Evolutionary conservation across 192 early-diverging fungal genomes (phyloP).

Genomic region (Umbelopsis vinacea): DNA sequence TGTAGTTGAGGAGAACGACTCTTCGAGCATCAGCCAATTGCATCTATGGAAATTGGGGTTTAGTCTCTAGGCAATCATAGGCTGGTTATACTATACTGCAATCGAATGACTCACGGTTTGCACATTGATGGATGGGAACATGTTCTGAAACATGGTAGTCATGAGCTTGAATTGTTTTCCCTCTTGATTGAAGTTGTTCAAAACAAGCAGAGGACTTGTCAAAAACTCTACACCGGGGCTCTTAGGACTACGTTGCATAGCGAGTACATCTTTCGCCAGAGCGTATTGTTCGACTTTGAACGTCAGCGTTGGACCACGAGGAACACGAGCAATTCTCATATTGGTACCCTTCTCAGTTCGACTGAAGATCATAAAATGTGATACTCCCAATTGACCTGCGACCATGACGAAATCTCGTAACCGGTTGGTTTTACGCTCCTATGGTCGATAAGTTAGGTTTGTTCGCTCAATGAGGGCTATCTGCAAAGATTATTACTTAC

Average conservation of each 20-base stretch:
- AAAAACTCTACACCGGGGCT: slow-evolving; percentile 79
- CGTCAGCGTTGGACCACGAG: slow-evolving; percentile 91
- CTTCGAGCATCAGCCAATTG: slow-evolving; percentile 86
- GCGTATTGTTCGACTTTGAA: slow-evolving; percentile 86
- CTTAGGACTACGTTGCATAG: slow-evolving; percentile 78
- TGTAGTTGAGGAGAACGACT: slow-evolving; percentile 91
- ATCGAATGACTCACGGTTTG: slow-evolving; percentile 64
- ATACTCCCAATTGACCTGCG: slow-evolving; percentile 82
- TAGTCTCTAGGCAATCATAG: background rate
- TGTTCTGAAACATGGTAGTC: slow-evolving; percentile 93
- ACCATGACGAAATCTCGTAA: slow-evolving; percentile 92
- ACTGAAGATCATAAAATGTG: slow-evolving; percentile 90
- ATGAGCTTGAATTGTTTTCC: slow-evolving; percentile 87
- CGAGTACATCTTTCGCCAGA: slow-evolving; percentile 80
- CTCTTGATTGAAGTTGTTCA: slow-evolving; percentile 79
- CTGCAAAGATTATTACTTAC: slow-evolving; percentile 47
- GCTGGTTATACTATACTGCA: background rate
- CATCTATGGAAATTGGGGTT: slow-evolving; percentile 60
- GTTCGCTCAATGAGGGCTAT: background rate
- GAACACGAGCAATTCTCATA: slow-evolving; percentile 83
- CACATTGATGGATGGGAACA: slow-evolving; percentile 96
- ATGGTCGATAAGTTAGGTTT: background rate
- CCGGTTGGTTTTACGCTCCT: slow-evolving; percentile 92
- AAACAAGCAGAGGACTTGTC: slow-evolving; percentile 78
- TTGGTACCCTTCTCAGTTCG: slow-evolving; percentile 81